These are phyloP conservation scores for Podaxis pistillaris DNA, from an alignment of 768 basidiomycete genomes.

Conservation along the genomic window DNA sequence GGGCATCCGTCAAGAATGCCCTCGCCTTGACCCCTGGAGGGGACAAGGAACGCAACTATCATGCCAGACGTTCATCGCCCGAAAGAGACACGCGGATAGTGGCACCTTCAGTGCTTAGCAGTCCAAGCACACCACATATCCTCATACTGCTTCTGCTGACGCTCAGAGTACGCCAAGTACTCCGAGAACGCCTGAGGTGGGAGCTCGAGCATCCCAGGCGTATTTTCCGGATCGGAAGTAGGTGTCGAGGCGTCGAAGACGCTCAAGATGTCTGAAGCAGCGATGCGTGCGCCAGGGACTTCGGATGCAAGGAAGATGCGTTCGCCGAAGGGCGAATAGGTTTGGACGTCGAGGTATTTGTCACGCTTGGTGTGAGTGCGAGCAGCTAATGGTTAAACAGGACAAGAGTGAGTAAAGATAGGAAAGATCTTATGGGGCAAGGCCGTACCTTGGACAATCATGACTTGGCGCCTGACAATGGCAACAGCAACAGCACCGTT, in stretches of 20 bases:
- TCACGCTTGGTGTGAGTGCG: conserved; percentile 56
- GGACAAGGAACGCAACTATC: neutral
- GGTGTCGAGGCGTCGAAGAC: conserved; percentile 41
- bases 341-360: conserved; percentile 63
- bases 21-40: neutral
- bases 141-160: conserved; percentile 55
- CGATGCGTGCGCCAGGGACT: conserved; percentile 62
- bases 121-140: conserved; percentile 54
- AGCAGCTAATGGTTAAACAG: conserved; percentile 37
- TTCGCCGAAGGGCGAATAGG: conserved; percentile 62
- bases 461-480: conserved; percentile 64
- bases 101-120: conserved; percentile 21
- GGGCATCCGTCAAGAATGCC: neutral
- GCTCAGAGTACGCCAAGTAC: conserved; percentile 52
- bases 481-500: conserved; percentile 67
- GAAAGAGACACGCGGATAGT: neutral
- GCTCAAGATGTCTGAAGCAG: conserved; percentile 54
- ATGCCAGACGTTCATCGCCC: neutral
- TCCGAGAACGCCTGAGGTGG: conserved; percentile 57
- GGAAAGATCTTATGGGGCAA: neutral
- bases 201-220: conserved; percentile 60
- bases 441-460: conserved; percentile 60
- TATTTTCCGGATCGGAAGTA: neutral
- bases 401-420: neutral
- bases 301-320: conserved; percentile 62